Evolutionary conservation across 805 yeast species (phyloP).

Genomic region (Saturnispora galanensis): DNA sequence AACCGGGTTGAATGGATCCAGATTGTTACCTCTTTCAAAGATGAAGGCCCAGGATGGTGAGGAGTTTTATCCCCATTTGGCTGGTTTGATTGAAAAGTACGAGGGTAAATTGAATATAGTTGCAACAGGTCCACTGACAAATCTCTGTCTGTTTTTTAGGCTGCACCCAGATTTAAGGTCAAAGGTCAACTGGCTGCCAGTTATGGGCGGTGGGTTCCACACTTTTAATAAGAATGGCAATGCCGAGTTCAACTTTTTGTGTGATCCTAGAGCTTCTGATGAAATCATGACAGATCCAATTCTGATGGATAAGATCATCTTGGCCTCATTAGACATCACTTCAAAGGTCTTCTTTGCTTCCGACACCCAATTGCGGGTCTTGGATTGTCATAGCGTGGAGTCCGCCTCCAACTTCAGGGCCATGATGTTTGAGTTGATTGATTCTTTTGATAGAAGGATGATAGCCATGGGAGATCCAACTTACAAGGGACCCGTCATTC

Average conservation of each 20-base stretch:
- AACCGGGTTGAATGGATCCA: slow-evolving; percentile 71
- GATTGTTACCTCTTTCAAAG: slow-evolving; percentile 42
- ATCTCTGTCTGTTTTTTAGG: slow-evolving; percentile 47
- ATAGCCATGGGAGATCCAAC: slow-evolving; percentile 32
- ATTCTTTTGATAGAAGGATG: slow-evolving; percentile 39
- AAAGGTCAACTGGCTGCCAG: slow-evolving; percentile 43
- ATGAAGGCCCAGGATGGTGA: slow-evolving; percentile 14
- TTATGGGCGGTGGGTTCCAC: slow-evolving; percentile 67
- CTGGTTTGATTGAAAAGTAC: slow-evolving; percentile 21
- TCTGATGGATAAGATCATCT: slow-evolving; percentile 38
- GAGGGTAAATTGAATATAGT: slow-evolving; percentile 47
- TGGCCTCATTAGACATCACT: slow-evolving; percentile 63
- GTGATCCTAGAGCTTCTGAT: slow-evolving; percentile 71
- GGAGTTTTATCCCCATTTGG: slow-evolving; percentile 20
- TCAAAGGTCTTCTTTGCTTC: slow-evolving; percentile 49
- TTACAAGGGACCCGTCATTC: slow-evolving; percentile 60
- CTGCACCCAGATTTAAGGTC: slow-evolving; percentile 44
- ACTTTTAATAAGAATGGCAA: slow-evolving; percentile 24
- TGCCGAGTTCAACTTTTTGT: slow-evolving; percentile 68
- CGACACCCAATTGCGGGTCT: slow-evolving; percentile 30
- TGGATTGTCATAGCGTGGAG: slow-evolving; percentile 24
- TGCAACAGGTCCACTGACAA: slow-evolving; percentile 74
- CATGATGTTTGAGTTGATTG: slow-evolving; percentile 44
- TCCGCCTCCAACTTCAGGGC: slow-evolving; percentile 37
- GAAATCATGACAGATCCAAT: slow-evolving; percentile 39